Evolutionary conservation across 805 yeast species (phyloP).

Genomic region (Zygosaccharomyces pseudorouxii): DNA sequence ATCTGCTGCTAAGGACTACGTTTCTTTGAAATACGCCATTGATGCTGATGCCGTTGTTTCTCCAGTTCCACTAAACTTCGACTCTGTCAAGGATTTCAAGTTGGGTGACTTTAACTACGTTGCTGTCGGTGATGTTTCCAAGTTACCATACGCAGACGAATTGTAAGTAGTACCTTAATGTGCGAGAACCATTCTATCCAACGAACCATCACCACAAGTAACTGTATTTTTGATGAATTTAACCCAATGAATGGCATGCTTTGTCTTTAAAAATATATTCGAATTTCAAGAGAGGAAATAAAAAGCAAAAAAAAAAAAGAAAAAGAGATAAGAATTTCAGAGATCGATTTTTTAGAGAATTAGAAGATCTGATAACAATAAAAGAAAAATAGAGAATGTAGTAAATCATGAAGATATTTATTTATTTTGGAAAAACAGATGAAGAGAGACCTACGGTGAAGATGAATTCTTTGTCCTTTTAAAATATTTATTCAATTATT

Average conservation of each 20-base stretch:
- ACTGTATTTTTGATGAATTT: slow-evolving; percentile 1
- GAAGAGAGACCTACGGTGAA: neutral
- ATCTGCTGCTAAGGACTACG: slow-evolving; percentile 54
- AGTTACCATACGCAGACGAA: slow-evolving; percentile 86
- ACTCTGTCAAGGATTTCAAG: slow-evolving; percentile 41
- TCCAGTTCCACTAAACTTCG: slow-evolving; percentile 37
- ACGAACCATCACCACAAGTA: neutral
- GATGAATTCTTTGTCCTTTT: neutral
- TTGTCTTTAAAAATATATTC: slow-evolving; percentile 1
- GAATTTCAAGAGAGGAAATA: neutral
- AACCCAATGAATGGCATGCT: slow-evolving; percentile 1
- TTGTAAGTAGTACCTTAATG: slow-evolving; percentile 43
- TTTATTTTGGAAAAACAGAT: slow-evolving; percentile 1
- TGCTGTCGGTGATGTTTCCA: slow-evolving; percentile 83
- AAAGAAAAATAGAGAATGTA: slow-evolving; percentile 3
- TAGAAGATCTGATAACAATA: neutral
- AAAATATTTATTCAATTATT: neutral
- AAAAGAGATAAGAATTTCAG: neutral
- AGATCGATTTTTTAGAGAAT: neutral
- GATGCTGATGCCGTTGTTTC: slow-evolving; percentile 38
- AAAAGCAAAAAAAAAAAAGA: neutral
- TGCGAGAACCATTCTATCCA: neutral
- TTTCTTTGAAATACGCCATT: slow-evolving; percentile 42
- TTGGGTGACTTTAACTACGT: slow-evolving; percentile 71
- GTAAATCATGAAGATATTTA: slow-evolving; percentile 5